phyloP scores from a whole-genome alignment of 2,329 filamentous ascomycete species.

The Chrysoporthe puriensis region DNA sequence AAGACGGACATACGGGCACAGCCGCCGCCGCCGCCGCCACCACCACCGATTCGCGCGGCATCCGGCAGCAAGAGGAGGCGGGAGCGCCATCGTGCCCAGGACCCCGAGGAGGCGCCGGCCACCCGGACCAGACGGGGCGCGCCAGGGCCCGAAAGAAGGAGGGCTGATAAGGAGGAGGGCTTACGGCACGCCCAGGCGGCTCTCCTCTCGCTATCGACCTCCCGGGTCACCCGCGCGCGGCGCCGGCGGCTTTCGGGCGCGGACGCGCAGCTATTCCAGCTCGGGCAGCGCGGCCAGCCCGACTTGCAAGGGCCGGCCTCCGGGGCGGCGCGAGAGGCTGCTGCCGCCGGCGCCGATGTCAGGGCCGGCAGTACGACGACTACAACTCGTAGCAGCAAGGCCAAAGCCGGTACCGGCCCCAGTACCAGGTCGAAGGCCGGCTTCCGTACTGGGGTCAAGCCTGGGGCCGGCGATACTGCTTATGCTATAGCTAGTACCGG shows the following conservation, averaged over 20 bases:
- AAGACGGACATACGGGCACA: too few relatives aligned
- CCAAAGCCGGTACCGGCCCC: too few relatives aligned
- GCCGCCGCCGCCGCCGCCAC: too few relatives aligned
- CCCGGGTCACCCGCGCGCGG: constrained; percentile 11
- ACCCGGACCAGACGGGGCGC: background rate
- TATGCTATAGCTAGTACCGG: background rate
- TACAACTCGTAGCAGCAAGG: too few relatives aligned
- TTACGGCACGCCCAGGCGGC: too few relatives aligned
- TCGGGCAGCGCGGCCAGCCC: constrained; percentile 10
- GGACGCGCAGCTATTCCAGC: constrained; percentile 15
- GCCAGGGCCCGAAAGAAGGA: constrained; percentile 6
- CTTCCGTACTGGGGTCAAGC: background rate
- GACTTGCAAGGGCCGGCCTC: constrained; percentile 3
- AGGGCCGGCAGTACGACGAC: too few relatives aligned
- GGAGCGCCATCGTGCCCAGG: background rate
- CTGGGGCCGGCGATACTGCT: background rate
- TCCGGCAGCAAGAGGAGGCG: constrained; percentile 9
- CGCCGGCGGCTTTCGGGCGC: constrained; percentile 10
- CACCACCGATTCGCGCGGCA: too few relatives aligned
- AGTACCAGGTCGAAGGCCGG: background rate
- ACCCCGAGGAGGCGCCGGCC: too few relatives aligned
- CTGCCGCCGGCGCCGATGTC: too few relatives aligned
- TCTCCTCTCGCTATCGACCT: background rate
- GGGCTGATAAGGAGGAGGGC: background rate
- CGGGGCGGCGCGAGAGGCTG: too few relatives aligned